phyloP scores from a whole-genome alignment of 306 rosid genomes.

The Lupinus albus region DNA sequence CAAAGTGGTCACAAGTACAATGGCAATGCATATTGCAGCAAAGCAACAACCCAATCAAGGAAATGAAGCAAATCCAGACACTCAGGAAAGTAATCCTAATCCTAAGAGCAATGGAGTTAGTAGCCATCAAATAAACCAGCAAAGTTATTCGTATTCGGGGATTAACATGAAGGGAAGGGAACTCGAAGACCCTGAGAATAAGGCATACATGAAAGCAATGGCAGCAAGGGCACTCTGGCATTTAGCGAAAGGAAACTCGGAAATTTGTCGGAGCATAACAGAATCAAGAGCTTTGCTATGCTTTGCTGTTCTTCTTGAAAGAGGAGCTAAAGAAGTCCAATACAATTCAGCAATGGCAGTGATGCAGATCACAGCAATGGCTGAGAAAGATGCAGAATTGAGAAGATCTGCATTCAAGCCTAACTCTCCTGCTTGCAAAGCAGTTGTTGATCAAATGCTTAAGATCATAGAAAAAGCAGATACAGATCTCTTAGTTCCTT shows the following conservation, averaged over 20 bases:
- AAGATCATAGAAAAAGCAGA: slow-evolving; percentile 64
- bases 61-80: slow-evolving; percentile 23
- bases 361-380: slow-evolving; percentile 76
- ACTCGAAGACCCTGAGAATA: slow-evolving; percentile 65
- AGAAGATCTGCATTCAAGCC: slow-evolving; percentile 86
- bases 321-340: slow-evolving; percentile 63
- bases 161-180: slow-evolving; percentile 64
- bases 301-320: slow-evolving; percentile 76
- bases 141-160: slow-evolving; percentile 46
- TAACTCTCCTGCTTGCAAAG: slow-evolving; percentile 82
- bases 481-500: slow-evolving; percentile 65
- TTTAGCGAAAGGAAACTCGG: slow-evolving; percentile 60
- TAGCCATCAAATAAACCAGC: slow-evolving; percentile 49
- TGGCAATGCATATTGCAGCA: slow-evolving; percentile 54
- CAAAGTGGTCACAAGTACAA: slow-evolving; percentile 56
- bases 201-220: slow-evolving; percentile 78
- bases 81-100: slow-evolving; percentile 33
- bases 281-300: slow-evolving; percentile 83
- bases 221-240: slow-evolving; percentile 79
- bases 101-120: slow-evolving; percentile 36
- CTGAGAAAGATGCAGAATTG: slow-evolving; percentile 73
- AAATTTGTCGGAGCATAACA: slow-evolving; percentile 72
- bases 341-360: slow-evolving; percentile 77
- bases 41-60: slow-evolving; percentile 34
- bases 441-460: slow-evolving; percentile 74